Conservation (phyloP, 2,329 filamentous ascomycete species). For the Xylaria sp. region DNA sequence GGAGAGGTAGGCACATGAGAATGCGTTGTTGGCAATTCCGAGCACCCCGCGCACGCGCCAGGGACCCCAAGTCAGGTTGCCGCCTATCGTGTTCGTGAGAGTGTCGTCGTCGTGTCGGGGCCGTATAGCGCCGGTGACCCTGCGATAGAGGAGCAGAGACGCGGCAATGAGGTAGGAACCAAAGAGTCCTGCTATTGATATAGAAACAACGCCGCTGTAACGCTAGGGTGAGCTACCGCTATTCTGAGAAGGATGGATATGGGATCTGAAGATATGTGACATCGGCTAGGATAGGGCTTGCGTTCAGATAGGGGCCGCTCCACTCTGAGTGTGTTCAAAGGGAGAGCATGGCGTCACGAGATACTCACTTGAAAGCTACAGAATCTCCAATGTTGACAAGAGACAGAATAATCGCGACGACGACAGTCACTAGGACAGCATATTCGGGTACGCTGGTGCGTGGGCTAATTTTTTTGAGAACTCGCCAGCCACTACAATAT, state of each 20-base stretch:
- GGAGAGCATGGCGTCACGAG: neutral
- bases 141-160: slow-evolving; percentile 36
- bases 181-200: slow-evolving; percentile 43
- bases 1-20: slow-evolving; percentile 39
- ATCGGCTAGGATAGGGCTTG: neutral
- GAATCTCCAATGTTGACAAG: slow-evolving; percentile 42
- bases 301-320: too few species aligned
- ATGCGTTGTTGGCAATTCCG: slow-evolving; percentile 42
- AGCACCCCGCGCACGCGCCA: slow-evolving; percentile 41
- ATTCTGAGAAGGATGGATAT: neutral
- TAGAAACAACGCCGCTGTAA: slow-evolving; percentile 39
- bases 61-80: slow-evolving; percentile 40
- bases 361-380: slow-evolving; percentile 39
- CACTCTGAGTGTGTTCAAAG: neutral
- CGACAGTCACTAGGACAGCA: slow-evolving; percentile 37
- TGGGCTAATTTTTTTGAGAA: slow-evolving; percentile 40
- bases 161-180: slow-evolving; percentile 42
- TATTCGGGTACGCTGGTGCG: slow-evolving; percentile 42
- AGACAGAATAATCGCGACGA: slow-evolving; percentile 41
- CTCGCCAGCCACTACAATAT: slow-evolving; percentile 31
- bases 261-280: neutral
- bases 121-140: slow-evolving; percentile 40
- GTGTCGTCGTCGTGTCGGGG: slow-evolving; percentile 30
- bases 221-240: neutral
- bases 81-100: slow-evolving; percentile 39